Evolutionary conservation across 345 rosid genomes (phyloP), one percentile per base, ranked within the genome.

Genomic region (Mallotus nudiflorus): DNA sequence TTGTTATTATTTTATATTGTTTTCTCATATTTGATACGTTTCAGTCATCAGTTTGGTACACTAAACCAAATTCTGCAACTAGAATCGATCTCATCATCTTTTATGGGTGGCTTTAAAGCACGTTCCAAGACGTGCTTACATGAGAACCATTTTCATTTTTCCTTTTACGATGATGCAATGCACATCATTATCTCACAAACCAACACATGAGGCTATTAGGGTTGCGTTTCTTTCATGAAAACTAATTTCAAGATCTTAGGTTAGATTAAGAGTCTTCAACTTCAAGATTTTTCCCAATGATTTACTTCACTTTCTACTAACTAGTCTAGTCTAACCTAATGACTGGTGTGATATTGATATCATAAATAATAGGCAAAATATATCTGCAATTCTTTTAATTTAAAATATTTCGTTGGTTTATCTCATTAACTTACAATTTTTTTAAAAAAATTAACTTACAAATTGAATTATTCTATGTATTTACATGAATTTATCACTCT

Each of bases 31-130:
- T 16, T 56, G 61, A 56, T 56, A 56, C 61, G 9, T 56, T 13
- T 56, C n/a, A 54, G 64, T 67, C 74, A 37, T 63, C 58, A 18
- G 70, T 75, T 75, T 33, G 68, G 65, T 40, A 68, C 33, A 53
- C 16, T 20, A 39, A 57, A 74, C 67, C 67, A 40, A 75, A 62
- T 66, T 65, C 27, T 39, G 45, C 65, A 22, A 52, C 68, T 51
- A 37, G n/a, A 68, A n/a, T 52, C 50, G n/a, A n/a, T n/a, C n/a
- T n/a, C n/a, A n/a, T 48, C 74, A 59, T 29, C 6, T 19, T 13
- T 14, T 29, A 27, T 19, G 62, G 52, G 55, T n/a, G n/a, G 18
- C 35, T 46, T 5, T 37, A 44, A 44, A 28, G n/a, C n/a, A 75
- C 57, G 57, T 62, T 51, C 7, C 29, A 62, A 69, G 74, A n/a